These are phyloP conservation scores for Panellus pusillus DNA, from an alignment of 768 basidiomycete species.

Conservation along the genomic window DNA sequence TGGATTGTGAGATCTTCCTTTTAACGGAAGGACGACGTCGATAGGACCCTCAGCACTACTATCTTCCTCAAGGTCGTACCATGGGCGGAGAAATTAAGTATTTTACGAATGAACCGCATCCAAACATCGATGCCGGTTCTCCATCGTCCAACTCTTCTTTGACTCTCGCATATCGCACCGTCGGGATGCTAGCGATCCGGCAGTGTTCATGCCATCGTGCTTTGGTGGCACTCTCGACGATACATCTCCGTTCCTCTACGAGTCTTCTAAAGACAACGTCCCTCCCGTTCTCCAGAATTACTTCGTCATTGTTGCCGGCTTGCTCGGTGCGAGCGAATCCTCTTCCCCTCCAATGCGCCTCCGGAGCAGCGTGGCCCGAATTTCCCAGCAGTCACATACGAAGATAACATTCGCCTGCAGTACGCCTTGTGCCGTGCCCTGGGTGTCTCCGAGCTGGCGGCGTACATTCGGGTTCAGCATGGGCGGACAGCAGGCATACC, in stretches of 20 bases:
- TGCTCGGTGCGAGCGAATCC: constrained; percentile 17
- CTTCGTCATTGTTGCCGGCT: constrained; percentile 13
- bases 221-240: constrained; percentile 13
- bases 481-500: constrained; percentile 22
- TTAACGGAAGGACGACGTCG: too few relatives aligned
- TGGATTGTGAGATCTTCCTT: too few relatives aligned
- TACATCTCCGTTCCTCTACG: constrained; percentile 15
- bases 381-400: constrained; percentile 17
- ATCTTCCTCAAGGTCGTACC: too few relatives aligned
- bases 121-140: not conserved
- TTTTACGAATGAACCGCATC: constrained; percentile 3
- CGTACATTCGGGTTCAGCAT: constrained; percentile 21
- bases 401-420: constrained; percentile 18
- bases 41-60: too few relatives aligned
- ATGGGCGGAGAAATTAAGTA: constrained; percentile 17
- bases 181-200: constrained; percentile 9
- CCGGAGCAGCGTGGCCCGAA: not conserved
- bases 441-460: constrained; percentile 7
- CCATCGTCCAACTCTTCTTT: constrained; percentile 8
- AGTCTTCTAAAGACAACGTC: not conserved
- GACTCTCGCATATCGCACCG: constrained; percentile 18
- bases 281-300: constrained; percentile 8
- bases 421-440: constrained; percentile 12
- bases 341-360: constrained; percentile 18
- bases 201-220: constrained; percentile 14